phyloP scores from a whole-genome alignment of 768 basidiomycete genomes.

The Russula earlei region DNA sequence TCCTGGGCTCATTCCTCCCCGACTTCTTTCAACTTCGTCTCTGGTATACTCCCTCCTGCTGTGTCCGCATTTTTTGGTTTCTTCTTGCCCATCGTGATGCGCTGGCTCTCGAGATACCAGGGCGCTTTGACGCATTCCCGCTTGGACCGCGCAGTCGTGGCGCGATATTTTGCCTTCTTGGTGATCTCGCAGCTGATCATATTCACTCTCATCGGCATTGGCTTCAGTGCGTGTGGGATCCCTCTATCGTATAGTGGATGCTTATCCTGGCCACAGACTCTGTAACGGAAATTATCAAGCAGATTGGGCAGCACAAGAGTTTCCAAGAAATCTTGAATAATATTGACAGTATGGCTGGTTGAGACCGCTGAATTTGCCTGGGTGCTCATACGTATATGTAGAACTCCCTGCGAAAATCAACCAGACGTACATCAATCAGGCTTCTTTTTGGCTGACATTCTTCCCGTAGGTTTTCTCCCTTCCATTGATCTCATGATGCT shows the following conservation, averaged over 20 bases:
- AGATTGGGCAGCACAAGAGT: slow-evolving; percentile 40
- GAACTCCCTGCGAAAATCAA: slow-evolving; percentile 69
- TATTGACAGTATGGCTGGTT: slow-evolving; percentile 31
- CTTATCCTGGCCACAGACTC: slow-evolving; percentile 22
- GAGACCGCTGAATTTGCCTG: not conserved
- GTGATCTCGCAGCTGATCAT: slow-evolving; percentile 89
- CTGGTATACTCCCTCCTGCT: slow-evolving; percentile 87
- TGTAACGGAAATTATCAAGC: slow-evolving; percentile 34
- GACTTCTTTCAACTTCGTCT: slow-evolving; percentile 68
- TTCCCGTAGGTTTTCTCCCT: slow-evolving; percentile 60
- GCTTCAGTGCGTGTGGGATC: slow-evolving; percentile 52
- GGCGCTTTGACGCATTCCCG: slow-evolving; percentile 61
- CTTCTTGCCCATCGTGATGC: slow-evolving; percentile 87
- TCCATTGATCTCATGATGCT: not conserved
- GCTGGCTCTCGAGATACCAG: slow-evolving; percentile 66
- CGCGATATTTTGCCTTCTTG: slow-evolving; percentile 89
- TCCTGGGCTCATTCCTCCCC: slow-evolving; percentile 57
- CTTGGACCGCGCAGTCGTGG: slow-evolving; percentile 84
- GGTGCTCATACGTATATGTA: slow-evolving; percentile 24
- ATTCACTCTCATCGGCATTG: slow-evolving; percentile 87
- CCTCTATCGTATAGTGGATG: not conserved
- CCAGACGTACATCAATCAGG: slow-evolving; percentile 81
- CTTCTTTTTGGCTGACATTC: slow-evolving; percentile 88
- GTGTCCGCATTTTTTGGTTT: slow-evolving; percentile 85
- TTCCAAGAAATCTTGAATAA: slow-evolving; percentile 37